These are phyloP conservation scores for Peniophora sp. DNA, from an alignment of 1,284 basidiomycete species.

Conservation along the genomic window DNA sequence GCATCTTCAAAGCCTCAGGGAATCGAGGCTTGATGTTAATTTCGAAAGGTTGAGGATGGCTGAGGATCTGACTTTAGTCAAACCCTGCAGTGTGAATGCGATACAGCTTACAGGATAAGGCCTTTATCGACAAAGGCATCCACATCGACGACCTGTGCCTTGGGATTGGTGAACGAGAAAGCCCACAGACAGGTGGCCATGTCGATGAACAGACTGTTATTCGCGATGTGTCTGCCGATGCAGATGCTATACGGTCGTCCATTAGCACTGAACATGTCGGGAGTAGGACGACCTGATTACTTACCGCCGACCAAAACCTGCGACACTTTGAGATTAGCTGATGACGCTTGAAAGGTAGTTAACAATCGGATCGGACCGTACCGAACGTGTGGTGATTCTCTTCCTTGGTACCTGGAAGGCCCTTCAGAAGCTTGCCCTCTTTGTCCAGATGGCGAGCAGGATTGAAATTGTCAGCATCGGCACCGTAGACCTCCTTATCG, in stretches of 20 bases:
- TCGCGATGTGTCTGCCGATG: constrained; percentile 3
- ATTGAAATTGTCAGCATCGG: constrained; percentile 14
- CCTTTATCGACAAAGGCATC: background rate
- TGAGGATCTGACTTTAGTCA: background rate
- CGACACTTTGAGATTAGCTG: background rate
- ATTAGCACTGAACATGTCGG: background rate
- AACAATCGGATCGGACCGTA: too few species aligned
- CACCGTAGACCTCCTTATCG: constrained; percentile 14
- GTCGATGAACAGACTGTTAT: constrained; percentile 4
- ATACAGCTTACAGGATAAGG: background rate
- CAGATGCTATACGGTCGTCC: constrained; percentile 1
- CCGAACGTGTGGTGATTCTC: constrained; percentile 3
- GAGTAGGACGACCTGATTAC: background rate
- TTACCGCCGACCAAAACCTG: background rate
- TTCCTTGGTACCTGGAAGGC: background rate
- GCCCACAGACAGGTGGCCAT: constrained; percentile 3
- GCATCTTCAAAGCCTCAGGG: background rate
- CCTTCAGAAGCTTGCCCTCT: too few species aligned
- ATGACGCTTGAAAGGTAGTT: constrained; percentile 6
- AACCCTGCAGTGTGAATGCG: background rate
- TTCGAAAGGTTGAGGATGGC: background rate
- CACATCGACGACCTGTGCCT: background rate
- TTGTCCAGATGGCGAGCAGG: constrained; percentile 10
- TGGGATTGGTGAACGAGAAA: background rate
- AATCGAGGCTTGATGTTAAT: background rate